Conservation (phyloP, 2,329 filamentous ascomycete genomes). For the Bipolaris cookei region DNA sequence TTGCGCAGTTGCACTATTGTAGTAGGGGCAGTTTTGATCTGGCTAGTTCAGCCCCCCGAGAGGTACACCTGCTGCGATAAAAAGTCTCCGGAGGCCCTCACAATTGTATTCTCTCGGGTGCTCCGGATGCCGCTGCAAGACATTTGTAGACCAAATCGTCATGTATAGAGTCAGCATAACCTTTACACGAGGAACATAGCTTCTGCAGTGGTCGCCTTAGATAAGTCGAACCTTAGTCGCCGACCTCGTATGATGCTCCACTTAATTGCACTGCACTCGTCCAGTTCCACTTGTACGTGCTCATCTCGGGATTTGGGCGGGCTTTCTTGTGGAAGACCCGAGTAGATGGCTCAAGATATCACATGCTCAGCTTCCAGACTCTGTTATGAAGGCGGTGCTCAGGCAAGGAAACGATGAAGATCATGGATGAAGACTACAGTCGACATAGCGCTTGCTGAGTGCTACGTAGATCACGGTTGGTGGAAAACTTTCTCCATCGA, state of each 20-base stretch:
- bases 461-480: constrained; percentile 1
- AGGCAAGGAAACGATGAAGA: not conserved
- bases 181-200: not conserved
- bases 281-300: not conserved
- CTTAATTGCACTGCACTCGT: not conserved
- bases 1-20: no score
- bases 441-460: not conserved
- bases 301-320: not conserved
- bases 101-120: no score
- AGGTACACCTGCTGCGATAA: no score
- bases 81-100: no score
- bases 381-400: not conserved
- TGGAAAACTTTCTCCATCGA: not conserved
- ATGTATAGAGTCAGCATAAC: not conserved
- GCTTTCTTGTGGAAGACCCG: no score
- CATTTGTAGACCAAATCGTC: no score
- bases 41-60: no score
- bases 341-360: not conserved
- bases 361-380: not conserved
- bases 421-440: not conserved
- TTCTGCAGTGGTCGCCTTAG: not conserved
- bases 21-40: no score
- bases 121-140: no score
- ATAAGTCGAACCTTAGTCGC: not conserved
- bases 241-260: not conserved